Evolutionary conservation across 768 basidiomycete species (phyloP).

Genomic region (Xerocomellus dryophilus): DNA sequence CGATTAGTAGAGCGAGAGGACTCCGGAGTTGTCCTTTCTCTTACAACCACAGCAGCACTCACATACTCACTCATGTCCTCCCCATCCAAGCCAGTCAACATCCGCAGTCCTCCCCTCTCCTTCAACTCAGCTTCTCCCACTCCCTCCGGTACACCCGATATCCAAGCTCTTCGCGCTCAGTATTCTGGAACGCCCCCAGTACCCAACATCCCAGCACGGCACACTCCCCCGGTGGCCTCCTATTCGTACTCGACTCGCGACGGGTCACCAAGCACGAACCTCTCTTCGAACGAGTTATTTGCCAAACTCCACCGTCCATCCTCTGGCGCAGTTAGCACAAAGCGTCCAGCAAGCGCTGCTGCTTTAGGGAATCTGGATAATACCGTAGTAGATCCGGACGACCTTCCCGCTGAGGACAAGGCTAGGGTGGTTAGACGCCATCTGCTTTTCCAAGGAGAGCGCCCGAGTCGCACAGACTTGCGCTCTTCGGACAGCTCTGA

Average conservation of each 20-base stretch:
- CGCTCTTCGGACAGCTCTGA: constrained; percentile 25
- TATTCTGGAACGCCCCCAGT: constrained; percentile 56
- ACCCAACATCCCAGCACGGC: constrained; percentile 53
- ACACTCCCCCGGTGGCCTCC: constrained; percentile 43
- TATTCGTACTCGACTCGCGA: constrained; percentile 6
- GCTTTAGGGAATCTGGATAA: constrained; percentile 31
- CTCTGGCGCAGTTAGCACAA: constrained; percentile 40
- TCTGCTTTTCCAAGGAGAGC: constrained; percentile 70
- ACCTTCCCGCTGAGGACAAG: constrained; percentile 79
- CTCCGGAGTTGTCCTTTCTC: not conserved
- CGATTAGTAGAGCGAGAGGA: not conserved
- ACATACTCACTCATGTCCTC: constrained; percentile 40
- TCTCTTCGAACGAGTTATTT: constrained; percentile 11
- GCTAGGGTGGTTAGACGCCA: constrained; percentile 76
- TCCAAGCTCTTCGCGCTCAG: constrained; percentile 61
- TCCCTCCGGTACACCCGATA: constrained; percentile 59
- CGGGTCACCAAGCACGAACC: constrained; percentile 5
- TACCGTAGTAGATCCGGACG: constrained; percentile 46
- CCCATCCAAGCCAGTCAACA: constrained; percentile 57
- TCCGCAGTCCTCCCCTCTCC: constrained; percentile 29
- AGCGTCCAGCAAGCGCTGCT: constrained; percentile 29
- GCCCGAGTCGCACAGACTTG: constrained; percentile 27
- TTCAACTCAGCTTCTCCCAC: constrained; percentile 26
- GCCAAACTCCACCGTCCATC: constrained; percentile 22
- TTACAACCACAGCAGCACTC: not conserved